Percentiles rank a stretch among this genome's conserved stretches.
These are phyloP conservation scores for Ceratocystis albifundus DNA, from an alignment of 2,329 filamentous ascomycete species.

Conservation along the genomic window DNA sequence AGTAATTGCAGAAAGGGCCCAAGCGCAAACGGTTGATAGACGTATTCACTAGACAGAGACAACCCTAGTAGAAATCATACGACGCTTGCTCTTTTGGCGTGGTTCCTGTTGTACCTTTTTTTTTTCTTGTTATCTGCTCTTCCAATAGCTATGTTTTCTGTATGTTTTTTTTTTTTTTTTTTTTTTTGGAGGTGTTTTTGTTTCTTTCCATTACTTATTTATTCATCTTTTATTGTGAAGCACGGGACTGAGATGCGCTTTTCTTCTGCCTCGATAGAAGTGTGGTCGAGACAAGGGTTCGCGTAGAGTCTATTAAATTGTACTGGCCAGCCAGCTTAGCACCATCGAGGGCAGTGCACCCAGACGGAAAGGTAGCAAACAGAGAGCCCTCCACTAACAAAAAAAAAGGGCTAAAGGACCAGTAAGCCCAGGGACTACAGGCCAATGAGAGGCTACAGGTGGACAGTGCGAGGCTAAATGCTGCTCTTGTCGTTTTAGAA, in stretches of 20 bases:
- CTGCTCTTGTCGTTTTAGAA: not conserved
- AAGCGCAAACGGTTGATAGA: constrained; percentile 5
- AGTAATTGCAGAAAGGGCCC: not conserved
- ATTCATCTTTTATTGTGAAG: not conserved
- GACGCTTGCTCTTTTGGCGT: not conserved
- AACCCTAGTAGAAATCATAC: constrained; percentile 7
- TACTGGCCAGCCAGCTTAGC: not conserved
- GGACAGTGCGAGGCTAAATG: constrained; percentile 9
- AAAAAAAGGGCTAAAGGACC: constrained; percentile 2
- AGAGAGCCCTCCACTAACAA: constrained; percentile 2
- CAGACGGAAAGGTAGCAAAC: not conserved
- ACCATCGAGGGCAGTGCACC: not conserved
- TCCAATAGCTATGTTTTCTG: no score
- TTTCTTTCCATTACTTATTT: no score
- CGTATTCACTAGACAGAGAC: constrained; percentile 1
- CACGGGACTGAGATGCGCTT: not conserved
- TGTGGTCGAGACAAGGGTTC: not conserved
- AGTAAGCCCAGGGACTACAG: not conserved
- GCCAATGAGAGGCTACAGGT: constrained; percentile 6
- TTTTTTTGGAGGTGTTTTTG: no score
- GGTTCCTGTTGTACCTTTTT: not conserved
- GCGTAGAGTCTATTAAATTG: not conserved
- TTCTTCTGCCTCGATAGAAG: not conserved
- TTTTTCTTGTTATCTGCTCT: not conserved
- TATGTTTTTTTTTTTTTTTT: no score